phyloP scores from a whole-genome alignment of 2,329 filamentous ascomycete genomes.

The Fonsecaea monophora region DNA sequence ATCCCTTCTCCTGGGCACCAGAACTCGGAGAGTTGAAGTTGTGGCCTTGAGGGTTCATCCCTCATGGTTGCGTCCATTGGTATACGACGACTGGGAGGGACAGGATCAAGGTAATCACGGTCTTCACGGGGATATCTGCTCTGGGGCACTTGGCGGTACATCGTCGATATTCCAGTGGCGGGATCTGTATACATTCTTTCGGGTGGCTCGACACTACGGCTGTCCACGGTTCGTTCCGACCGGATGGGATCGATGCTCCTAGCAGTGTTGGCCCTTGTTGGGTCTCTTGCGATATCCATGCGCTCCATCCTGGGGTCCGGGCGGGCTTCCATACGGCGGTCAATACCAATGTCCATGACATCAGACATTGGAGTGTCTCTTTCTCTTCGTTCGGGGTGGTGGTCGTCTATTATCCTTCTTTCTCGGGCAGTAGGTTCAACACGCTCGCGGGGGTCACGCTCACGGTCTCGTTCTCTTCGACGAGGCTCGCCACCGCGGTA shows the following conservation, averaged over 20 bases:
- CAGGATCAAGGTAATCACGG: slow-evolving; percentile 43
- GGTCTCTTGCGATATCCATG: slow-evolving; percentile 23
- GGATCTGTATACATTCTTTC: slow-evolving; percentile 29
- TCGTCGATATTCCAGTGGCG: slow-evolving; percentile 31
- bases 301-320: slow-evolving; percentile 22
- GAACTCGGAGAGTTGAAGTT: slow-evolving; percentile 71
- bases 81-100: slow-evolving; percentile 46
- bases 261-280: slow-evolving; percentile 32
- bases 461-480: slow-evolving; percentile 29
- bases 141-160: slow-evolving; percentile 30
- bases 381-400: slow-evolving; percentile 24
- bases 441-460: slow-evolving; percentile 22
- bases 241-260: slow-evolving; percentile 27
- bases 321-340: slow-evolving; percentile 25
- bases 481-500: slow-evolving; percentile 32
- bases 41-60: slow-evolving; percentile 29
- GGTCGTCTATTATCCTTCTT: slow-evolving; percentile 34
- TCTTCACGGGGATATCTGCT: slow-evolving; percentile 36
- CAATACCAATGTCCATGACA: slow-evolving; percentile 29
- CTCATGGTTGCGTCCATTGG: slow-evolving; percentile 42
- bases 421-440: slow-evolving; percentile 27
- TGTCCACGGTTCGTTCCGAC: slow-evolving; percentile 31
- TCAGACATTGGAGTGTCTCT: slow-evolving; percentile 34
- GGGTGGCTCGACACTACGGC: slow-evolving; percentile 25
- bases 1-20: slow-evolving; percentile 82